Evolutionary conservation across 1,284 basidiomycete genomes (phyloP).

Genomic region (Stereum hirsutum): DNA sequence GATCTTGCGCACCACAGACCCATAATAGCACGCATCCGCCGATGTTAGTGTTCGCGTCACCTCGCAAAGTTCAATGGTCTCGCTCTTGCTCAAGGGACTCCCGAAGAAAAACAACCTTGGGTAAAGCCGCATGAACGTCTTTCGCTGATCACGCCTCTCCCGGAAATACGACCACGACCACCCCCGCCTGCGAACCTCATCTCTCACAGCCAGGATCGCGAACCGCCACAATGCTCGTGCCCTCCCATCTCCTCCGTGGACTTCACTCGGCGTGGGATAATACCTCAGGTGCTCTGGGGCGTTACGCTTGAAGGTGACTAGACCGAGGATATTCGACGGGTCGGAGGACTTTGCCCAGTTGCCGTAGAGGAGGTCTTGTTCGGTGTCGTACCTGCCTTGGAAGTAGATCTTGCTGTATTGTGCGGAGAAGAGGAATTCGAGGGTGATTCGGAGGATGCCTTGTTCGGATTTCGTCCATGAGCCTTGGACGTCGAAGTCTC

Average conservation of each 20-base stretch:
- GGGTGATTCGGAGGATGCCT: neutral
- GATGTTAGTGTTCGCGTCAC: conserved; percentile 1
- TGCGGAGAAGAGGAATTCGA: neutral
- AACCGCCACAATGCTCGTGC: conserved; percentile 7
- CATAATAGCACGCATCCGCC: conserved; percentile 6
- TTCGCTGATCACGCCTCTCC: conserved; percentile 5
- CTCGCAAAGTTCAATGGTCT: neutral
- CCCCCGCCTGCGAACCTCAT: conserved; percentile 1
- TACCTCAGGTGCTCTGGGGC: conserved; percentile 9
- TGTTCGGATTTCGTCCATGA: neutral
- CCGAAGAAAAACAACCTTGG: neutral
- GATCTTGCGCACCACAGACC: neutral
- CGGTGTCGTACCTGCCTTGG: neutral
- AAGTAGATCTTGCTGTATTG: neutral
- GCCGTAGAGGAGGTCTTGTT: neutral
- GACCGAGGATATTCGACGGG: no score
- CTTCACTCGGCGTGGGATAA: conserved; percentile 3
- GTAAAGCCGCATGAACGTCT: conserved; percentile 3
- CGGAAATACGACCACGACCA: conserved; percentile 10
- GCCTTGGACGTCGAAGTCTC: neutral
- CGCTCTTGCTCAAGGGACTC: neutral
- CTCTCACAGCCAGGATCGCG: conserved; percentile 4
- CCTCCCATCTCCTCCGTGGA: neutral
- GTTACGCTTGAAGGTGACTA: conserved; percentile 10
- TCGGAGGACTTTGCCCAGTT: neutral